A percentile compares a stretch with the other conserved stretches of the same genome.
phyloP scores from a whole-genome alignment of 2,329 filamentous ascomycete genomes.

The Sclerotinia sclerotiorum region DNA sequence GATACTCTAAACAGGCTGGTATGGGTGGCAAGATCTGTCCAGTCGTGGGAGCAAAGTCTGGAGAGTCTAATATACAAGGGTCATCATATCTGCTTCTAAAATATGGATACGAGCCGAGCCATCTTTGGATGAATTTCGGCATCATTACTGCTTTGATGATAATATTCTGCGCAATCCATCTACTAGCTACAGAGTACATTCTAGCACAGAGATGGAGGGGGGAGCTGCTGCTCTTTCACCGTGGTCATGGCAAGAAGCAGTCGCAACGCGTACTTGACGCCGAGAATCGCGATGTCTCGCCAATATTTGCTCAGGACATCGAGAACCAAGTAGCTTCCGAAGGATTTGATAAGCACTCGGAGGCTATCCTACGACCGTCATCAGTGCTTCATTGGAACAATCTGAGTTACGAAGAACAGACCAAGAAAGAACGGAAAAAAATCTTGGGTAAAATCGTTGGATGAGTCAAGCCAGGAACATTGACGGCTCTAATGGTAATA shows the following conservation, averaged over 20 bases:
- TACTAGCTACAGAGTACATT: constrained; percentile 61
- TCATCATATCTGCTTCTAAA: constrained; percentile 36
- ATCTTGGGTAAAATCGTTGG: constrained; percentile 77
- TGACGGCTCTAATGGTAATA: constrained; percentile 61
- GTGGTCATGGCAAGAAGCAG: constrained; percentile 43
- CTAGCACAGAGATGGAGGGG: constrained; percentile 64
- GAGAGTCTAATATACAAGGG: constrained; percentile 45
- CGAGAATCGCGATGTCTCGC: no score
- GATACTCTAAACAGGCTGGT: not conserved
- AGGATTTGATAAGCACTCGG: not conserved
- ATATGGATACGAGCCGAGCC: constrained; percentile 40
- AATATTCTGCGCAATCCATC: constrained; percentile 60
- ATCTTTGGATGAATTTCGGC: constrained; percentile 50
- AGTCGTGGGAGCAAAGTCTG: constrained; percentile 55
- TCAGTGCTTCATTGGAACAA: not conserved
- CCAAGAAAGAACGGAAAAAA: not conserved
- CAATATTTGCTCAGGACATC: not conserved
- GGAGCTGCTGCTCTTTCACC: constrained; percentile 66
- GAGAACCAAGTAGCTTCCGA: not conserved
- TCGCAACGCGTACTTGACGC: not conserved
- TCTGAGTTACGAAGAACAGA: not conserved
- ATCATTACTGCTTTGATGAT: constrained; percentile 64
- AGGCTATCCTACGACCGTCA: not conserved
- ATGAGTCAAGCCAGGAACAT: constrained; percentile 71
- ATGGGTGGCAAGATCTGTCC: constrained; percentile 46